Conservation (phyloP, 306 rosid genomes). For the Urtica urens region DNA sequence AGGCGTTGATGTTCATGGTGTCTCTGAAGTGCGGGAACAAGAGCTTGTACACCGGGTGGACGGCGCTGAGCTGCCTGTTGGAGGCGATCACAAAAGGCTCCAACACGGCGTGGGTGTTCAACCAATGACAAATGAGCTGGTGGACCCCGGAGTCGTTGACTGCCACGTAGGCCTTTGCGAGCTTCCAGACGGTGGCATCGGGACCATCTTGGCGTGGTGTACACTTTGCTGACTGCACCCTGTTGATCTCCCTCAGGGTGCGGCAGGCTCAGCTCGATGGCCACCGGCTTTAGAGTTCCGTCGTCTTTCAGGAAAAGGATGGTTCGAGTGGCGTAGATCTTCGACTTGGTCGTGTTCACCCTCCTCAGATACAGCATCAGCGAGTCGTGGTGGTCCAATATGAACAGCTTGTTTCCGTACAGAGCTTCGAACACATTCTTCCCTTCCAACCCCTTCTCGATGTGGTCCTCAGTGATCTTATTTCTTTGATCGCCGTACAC, state of each 20-base stretch:
- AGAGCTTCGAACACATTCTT: slow-evolving; percentile 22
- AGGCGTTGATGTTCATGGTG: slow-evolving; percentile 72
- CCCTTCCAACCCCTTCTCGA: slow-evolving; percentile 41
- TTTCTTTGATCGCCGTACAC: slow-evolving; percentile 61
- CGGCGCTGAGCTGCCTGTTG: slow-evolving; percentile 63
- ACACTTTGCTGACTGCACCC: slow-evolving; percentile 53
- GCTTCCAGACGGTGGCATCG: slow-evolving; percentile 48
- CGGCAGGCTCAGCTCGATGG: slow-evolving; percentile 70
- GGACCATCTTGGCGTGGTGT: slow-evolving; percentile 44
- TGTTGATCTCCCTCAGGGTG: slow-evolving; percentile 36
- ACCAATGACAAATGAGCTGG: slow-evolving; percentile 72
- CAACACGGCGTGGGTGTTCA: slow-evolving; percentile 67
- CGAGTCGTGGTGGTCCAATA: slow-evolving; percentile 68
- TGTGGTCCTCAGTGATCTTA: slow-evolving; percentile 35
- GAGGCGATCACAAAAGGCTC: slow-evolving; percentile 77
- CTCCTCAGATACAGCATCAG: slow-evolving; percentile 52
- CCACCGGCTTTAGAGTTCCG: slow-evolving; percentile 66
- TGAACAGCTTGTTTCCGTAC: slow-evolving; percentile 34
- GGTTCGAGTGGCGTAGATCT: slow-evolving; percentile 61
- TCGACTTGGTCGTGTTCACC: slow-evolving; percentile 50
- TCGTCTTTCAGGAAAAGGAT: slow-evolving; percentile 50
- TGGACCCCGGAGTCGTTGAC: slow-evolving; percentile 64
- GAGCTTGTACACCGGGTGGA: slow-evolving; percentile 72
- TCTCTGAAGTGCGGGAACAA: slow-evolving; percentile 69
- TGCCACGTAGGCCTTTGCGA: slow-evolving; percentile 73